Conservation (phyloP, 768 basidiomycete genomes). For the Rhizopogon vulgaris region DNA sequence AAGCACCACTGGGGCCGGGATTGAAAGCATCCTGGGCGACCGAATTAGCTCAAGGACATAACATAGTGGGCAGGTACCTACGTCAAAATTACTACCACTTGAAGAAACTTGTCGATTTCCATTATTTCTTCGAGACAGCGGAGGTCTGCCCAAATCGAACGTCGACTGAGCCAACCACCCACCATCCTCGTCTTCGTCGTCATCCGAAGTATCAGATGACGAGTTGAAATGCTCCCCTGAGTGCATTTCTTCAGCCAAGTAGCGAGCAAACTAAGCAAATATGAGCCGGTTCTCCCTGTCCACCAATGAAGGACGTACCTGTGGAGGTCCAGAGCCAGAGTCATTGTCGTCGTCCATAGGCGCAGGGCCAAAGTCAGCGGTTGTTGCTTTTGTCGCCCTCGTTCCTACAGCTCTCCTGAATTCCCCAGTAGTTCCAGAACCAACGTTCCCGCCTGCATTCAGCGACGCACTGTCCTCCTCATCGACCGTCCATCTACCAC, state of each 20-base stretch:
- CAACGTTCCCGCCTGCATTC: slow-evolving; percentile 9
- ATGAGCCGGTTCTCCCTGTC: slow-evolving; percentile 5
- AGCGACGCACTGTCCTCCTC: slow-evolving; percentile 41
- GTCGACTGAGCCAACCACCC: slow-evolving; percentile 78
- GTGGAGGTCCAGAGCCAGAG: slow-evolving; percentile 38
- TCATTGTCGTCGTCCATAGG: slow-evolving; percentile 39
- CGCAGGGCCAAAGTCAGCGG: slow-evolving; percentile 60
- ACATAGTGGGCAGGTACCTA: slow-evolving; percentile 26
- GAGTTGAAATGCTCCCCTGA: slow-evolving; percentile 52
- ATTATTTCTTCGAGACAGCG: slow-evolving; percentile 41
- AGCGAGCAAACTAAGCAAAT: slow-evolving; percentile 63
- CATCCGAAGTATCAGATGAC: slow-evolving; percentile 45
- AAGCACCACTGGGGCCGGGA: slow-evolving; percentile 27
- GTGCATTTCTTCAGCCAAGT: slow-evolving; percentile 70
- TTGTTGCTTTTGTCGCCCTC: slow-evolving; percentile 41
- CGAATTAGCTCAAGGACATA: background rate
- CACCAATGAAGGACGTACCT: slow-evolving; percentile 26
- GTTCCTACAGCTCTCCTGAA: slow-evolving; percentile 45
- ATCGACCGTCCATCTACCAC: slow-evolving; percentile 62
- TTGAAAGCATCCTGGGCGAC: slow-evolving; percentile 45
- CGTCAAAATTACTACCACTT: slow-evolving; percentile 41
- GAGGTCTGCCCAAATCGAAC: slow-evolving; percentile 51
- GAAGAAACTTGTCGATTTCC: slow-evolving; percentile 38
- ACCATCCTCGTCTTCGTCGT: slow-evolving; percentile 56
- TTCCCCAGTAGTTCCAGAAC: slow-evolving; percentile 35